Evolutionary conservation across 1,284 basidiomycete genomes (phyloP).

Genomic region (Pterulicium gracile): DNA sequence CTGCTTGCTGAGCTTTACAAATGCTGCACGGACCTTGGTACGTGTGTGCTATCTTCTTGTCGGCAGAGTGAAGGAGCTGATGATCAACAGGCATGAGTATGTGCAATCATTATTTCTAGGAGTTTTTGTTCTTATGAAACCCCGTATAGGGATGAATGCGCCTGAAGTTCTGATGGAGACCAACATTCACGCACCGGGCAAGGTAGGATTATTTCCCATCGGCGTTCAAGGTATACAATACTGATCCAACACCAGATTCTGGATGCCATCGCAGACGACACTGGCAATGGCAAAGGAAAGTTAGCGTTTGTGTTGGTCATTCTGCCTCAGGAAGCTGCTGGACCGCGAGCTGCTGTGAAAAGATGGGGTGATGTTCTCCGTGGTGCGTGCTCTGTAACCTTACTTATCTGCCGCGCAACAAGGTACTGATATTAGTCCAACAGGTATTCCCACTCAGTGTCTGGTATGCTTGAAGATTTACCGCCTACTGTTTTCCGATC

Average conservation of each 20-base stretch:
- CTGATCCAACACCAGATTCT: too few species aligned
- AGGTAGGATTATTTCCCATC: too few species aligned
- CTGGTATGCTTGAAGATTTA: conserved; percentile 17
- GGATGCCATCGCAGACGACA: not conserved
- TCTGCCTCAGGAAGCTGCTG: conserved; percentile 22
- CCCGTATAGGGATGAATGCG: not conserved
- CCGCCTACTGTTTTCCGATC: too few species aligned
- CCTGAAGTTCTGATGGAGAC: not conserved
- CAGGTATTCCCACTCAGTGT: conserved; percentile 23
- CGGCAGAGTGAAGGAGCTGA: too few species aligned
- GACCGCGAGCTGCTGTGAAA: conserved; percentile 25
- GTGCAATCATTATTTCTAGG: not conserved
- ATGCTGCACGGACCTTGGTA: too few species aligned
- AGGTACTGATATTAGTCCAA: not conserved
- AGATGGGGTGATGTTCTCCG: conserved; percentile 29
- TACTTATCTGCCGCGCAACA: conserved; percentile 20
- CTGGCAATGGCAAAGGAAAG: too few species aligned
- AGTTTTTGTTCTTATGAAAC: too few species aligned
- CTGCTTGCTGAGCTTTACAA: too few species aligned
- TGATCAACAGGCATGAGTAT: not conserved
- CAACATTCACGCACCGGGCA: not conserved
- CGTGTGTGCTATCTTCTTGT: too few species aligned
- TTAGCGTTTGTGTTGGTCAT: conserved; percentile 19
- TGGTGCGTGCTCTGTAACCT: conserved; percentile 14
- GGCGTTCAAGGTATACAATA: too few species aligned